Evolutionary conservation across 352 stramenopile genomes (phyloP).

Genomic region (Phytophthora sp.): DNA sequence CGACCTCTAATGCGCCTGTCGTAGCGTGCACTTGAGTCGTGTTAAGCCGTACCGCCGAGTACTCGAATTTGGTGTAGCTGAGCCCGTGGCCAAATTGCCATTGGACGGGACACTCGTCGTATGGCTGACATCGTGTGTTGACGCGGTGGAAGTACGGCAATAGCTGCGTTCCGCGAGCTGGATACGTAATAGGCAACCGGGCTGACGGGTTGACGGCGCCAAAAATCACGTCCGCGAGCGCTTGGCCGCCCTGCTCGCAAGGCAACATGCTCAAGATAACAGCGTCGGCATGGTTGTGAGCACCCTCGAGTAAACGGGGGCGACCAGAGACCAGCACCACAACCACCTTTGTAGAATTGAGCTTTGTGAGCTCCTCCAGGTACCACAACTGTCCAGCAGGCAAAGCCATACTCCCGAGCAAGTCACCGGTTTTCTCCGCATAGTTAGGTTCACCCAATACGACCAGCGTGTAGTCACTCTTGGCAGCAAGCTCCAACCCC

Average conservation of each 20-base stretch:
- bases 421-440: conserved; percentile 83
- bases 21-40: conserved; percentile 39
- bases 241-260: conserved; percentile 81
- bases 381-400: conserved; percentile 67
- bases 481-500: conserved; percentile 49
- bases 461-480: conserved; percentile 76
- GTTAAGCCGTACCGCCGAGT: conserved; percentile 59
- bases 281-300: conserved; percentile 53
- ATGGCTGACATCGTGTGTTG: conserved; percentile 63
- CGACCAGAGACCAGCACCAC: conserved; percentile 72
- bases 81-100: conserved; percentile 75
- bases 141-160: conserved; percentile 78
- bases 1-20: conserved; percentile 42
- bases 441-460: conserved; percentile 82
- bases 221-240: conserved; percentile 70
- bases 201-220: conserved; percentile 75
- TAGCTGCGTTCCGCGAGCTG: conserved; percentile 44
- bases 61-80: conserved; percentile 72
- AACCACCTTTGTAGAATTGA: conserved; percentile 73
- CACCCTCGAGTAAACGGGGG: conserved; percentile 57
- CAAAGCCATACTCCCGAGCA: conserved; percentile 57
- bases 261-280: conserved; percentile 77
- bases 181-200: conserved; percentile 84
- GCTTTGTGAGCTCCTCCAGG: conserved; percentile 54
- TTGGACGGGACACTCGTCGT: conserved; percentile 57